Evolutionary conservation across 2,329 filamentous ascomycete genomes (phyloP), one percentile per base, ranked within the genome.

Genomic region (Pseudocercospora fijiensis): DNA sequence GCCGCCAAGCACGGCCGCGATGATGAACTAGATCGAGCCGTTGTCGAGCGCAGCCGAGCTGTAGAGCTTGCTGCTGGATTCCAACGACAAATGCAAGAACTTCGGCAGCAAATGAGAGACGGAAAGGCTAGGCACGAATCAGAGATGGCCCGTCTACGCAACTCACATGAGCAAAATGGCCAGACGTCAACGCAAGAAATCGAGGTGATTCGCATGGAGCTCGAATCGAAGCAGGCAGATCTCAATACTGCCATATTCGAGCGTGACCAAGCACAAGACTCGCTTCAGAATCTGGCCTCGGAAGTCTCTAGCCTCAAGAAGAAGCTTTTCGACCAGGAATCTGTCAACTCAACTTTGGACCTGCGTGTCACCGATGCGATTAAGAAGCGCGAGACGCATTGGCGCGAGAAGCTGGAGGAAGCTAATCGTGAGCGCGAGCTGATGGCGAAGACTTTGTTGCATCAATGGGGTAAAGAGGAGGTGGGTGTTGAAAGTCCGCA

Each of bases 401-500:
- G 70, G 71, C 62, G 63, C 5, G 60, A 58, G 28, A 70, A 66
- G 51, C 41, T 70, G 24, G 68, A 68, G 37, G 67, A 71, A 51
- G 55, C 72, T 37, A 69, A 71, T 61, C 67, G 67, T 30, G 75
- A 77, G 69, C 69, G 74, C 37, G 70, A 69, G 59, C 59, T 68
- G 0, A 72, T 77, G 72, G 72, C 68, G 4, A 74, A 75, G 57
- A 85, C 88, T 49, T 80, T 96, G 57, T 87, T 93, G 77, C 84
- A 90, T 67, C 90, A 92, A 67, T 96, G 93, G 93, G 91, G 96
- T 72, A 86, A 89, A 45, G 74, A 76, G 58, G 77, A 78, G 60
- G 71, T 72, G 20, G 77, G 76, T 0, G 66, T 69, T 18, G 70
- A 67, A 7, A 69, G 66, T 30, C 69, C 70, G 62, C 77, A 78